Base-by-base conservation (phyloP, 345 rosid species). In the Eucalyptus microcorys region DNA sequence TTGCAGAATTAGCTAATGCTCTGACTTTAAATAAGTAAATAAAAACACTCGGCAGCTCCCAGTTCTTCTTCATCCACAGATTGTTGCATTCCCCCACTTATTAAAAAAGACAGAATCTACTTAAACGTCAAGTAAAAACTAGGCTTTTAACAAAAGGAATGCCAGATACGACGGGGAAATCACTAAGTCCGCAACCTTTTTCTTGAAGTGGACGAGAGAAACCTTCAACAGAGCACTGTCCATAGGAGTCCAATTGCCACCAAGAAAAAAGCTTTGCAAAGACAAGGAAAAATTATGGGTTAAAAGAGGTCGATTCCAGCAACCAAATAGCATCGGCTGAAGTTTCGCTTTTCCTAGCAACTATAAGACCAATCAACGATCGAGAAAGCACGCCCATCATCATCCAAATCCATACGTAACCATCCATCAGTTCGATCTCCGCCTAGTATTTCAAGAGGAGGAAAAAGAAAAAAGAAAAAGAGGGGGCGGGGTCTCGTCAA, bases 401-500 rank as follows among this genome's bases (percentile, higher is more conserved):
- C 81, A 71, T 37, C 45, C 81, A 2, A 8, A 71, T 37, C 81
- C 45, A 71, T 37, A 21, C 8, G 45, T 19, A 71, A 71, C 45
- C 81, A 71, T 19, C 81, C 45, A 71, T 40, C 83, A 71, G 42
- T 71, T 37, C 10, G 81, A 71, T 68, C 80, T 68, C 42, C 80
- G 10, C 80, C 21, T 8, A 68, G 42, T 34, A 68, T 32, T 32
- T 68, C 76, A n/a, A 64, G 76, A 15, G 19, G 17, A 49, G 7
- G 2, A 16, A 50, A 7, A 50, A 7, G 0, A 19, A 7, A 50
- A 50, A 4, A 14, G 1, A 13, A 12, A 66, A n/a, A 7, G 0
- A 3, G 2, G 10, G 5, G 40, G 40, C 10, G 37, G 64, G n/a
- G 64, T 12, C 68, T 55, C 68, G 19, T 68, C 80, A 17, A 68